Conservation (phyloP, 2,329 filamentous ascomycete genomes). For the Ascochyta rabiei region DNA sequence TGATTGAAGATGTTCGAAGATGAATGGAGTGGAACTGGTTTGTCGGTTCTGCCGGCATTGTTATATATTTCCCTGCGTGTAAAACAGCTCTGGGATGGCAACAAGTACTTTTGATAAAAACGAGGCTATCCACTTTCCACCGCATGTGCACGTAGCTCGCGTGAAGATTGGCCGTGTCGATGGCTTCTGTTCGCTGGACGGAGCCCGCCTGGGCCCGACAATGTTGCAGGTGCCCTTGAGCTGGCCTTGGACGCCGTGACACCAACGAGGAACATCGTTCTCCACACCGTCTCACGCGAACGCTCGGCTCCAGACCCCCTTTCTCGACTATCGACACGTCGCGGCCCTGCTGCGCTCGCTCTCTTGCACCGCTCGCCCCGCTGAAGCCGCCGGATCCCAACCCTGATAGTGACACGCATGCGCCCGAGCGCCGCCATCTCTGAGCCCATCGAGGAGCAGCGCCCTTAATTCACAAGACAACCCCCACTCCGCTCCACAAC, state of each 20-base stretch:
- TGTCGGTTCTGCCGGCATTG: conserved; percentile 41
- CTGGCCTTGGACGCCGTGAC: conserved; percentile 21
- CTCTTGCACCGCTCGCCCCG: conserved; percentile 16
- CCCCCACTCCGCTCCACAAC: conserved; percentile 36
- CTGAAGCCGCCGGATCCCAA: conserved; percentile 17
- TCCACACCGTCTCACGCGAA: conserved; percentile 9
- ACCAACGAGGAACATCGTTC: conserved; percentile 27
- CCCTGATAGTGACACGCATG: conserved; percentile 33
- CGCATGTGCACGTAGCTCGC: neutral
- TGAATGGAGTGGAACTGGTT: conserved; percentile 37
- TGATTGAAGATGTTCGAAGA: conserved; percentile 11
- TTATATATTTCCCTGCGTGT: conserved; percentile 48
- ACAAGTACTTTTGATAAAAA: conserved; percentile 47
- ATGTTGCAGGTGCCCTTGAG: conserved; percentile 1
- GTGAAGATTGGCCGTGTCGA: conserved; percentile 6
- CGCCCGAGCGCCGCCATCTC: conserved; percentile 42
- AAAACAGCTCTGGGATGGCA: conserved; percentile 47
- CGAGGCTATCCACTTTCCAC: conserved; percentile 39
- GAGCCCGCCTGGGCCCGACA: conserved; percentile 2
- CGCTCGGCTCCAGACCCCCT: conserved; percentile 14
- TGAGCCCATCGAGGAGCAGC: conserved; percentile 42
- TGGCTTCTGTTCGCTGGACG: conserved; percentile 3
- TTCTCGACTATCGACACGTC: conserved; percentile 15
- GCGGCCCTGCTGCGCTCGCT: conserved; percentile 16
- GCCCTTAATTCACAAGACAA: conserved; percentile 40